These are phyloP conservation scores for Aspergillus aculeatinus DNA, from an alignment of 2,329 filamentous ascomycete genomes.

Conservation along the genomic window DNA sequence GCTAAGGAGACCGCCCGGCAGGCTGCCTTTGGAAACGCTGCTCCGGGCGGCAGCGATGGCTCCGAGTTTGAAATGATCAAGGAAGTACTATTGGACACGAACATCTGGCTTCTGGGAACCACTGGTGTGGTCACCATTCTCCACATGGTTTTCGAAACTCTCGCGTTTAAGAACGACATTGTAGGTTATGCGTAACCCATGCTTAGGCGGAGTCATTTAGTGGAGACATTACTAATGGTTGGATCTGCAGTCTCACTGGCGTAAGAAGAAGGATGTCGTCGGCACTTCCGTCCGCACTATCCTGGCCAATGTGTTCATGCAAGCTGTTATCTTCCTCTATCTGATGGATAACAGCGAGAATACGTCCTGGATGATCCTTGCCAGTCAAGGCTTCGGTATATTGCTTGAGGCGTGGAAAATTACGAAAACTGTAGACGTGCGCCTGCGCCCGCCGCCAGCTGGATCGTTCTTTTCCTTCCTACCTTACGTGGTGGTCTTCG, in stretches of 20 bases:
- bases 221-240: slow-evolving; percentile 14
- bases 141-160: slow-evolving; percentile 91
- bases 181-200: slow-evolving; percentile 38
- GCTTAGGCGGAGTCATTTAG: background rate
- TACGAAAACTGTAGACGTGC: slow-evolving; percentile 89
- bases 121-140: slow-evolving; percentile 82
- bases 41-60: slow-evolving; percentile 80
- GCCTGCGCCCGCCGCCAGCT: slow-evolving; percentile 66
- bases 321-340: slow-evolving; percentile 91
- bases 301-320: slow-evolving; percentile 97
- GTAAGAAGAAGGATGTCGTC: slow-evolving; percentile 99
- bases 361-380: slow-evolving; percentile 98
- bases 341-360: slow-evolving; percentile 96
- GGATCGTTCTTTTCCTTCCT: slow-evolving; percentile 71
- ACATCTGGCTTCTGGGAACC: slow-evolving; percentile 82
- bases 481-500: slow-evolving; percentile 79
- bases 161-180: slow-evolving; percentile 97
- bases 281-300: slow-evolving; percentile 96
- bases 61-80: slow-evolving; percentile 97
- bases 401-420: slow-evolving; percentile 87
- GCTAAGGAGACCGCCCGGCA: slow-evolving; percentile 79
- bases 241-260: slow-evolving; percentile 69
- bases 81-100: slow-evolving; percentile 89
- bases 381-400: slow-evolving; percentile 84
- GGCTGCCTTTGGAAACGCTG: slow-evolving; percentile 69